phyloP scores from a whole-genome alignment of 2,329 filamentous ascomycete species.

The Monosporascus sp. region DNA sequence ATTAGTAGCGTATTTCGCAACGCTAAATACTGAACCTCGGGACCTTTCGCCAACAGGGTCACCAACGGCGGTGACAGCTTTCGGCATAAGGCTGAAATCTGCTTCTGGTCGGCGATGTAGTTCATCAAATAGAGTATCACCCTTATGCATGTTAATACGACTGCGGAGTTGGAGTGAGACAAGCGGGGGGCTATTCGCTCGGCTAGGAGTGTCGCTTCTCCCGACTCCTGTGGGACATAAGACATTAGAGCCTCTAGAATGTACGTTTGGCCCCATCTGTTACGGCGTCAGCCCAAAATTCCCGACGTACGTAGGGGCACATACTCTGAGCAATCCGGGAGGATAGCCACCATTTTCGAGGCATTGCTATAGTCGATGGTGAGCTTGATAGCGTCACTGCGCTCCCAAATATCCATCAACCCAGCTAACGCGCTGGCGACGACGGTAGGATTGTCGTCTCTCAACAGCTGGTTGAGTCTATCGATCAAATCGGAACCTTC shows the following conservation, averaged over 20 bases:
- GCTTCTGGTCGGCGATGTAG: conserved; percentile 89
- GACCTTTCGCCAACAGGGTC: conserved; percentile 89
- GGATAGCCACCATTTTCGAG: conserved; percentile 94
- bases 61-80: conserved; percentile 95
- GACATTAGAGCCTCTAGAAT: conserved; percentile 97
- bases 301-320: conserved; percentile 27
- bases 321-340: conserved; percentile 95
- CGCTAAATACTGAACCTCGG: conserved; percentile 97
- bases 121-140: conserved; percentile 98
- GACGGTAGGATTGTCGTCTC: conserved; percentile 96
- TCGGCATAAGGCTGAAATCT: conserved; percentile 78
- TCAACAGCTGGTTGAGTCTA: conserved; percentile 78
- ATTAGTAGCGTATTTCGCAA: conserved; percentile 91
- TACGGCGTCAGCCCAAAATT: conserved; percentile 4
- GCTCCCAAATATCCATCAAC: conserved; percentile 97
- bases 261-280: conserved; percentile 96
- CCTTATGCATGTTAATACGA: conserved; percentile 91
- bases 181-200: conserved; percentile 93
- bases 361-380: conserved; percentile 97
- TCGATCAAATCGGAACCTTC: conserved; percentile 91
- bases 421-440: conserved; percentile 89
- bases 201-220: conserved; percentile 82
- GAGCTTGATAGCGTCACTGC: conserved; percentile 94
- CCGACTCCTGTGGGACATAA: conserved; percentile 87
- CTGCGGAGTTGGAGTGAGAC: conserved; percentile 94